Conservation (phyloP, 2,329 filamentous ascomycete species). For the Pyrenophora teres region DNA sequence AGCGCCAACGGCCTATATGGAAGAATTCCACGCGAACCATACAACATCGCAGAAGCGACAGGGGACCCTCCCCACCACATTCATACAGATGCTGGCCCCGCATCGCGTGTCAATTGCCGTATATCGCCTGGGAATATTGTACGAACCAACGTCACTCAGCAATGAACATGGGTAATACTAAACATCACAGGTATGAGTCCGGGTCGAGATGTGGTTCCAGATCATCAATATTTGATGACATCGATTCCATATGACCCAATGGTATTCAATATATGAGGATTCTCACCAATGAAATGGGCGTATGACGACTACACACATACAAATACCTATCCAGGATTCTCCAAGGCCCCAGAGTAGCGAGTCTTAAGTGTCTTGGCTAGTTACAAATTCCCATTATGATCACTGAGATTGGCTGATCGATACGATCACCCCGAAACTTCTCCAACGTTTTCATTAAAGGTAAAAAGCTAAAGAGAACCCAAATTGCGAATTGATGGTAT, state of each 20-base stretch:
- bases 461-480: constrained; percentile 27
- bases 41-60: constrained; percentile 11
- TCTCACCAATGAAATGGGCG: constrained; percentile 24
- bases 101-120: constrained; percentile 25
- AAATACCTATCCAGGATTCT: constrained; percentile 31
- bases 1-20: constrained; percentile 12
- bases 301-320: constrained; percentile 25
- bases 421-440: not conserved
- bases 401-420: constrained; percentile 29
- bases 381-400: constrained; percentile 24
- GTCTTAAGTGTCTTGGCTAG: constrained; percentile 20
- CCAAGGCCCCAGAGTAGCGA: constrained; percentile 18
- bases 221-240: constrained; percentile 35
- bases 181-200: constrained; percentile 21
- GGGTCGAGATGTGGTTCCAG: constrained; percentile 21
- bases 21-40: constrained; percentile 17
- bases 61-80: constrained; percentile 11
- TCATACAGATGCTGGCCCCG: not conserved
- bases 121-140: not conserved
- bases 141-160: constrained; percentile 9
- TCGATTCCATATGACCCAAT: constrained; percentile 19
- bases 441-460: constrained; percentile 29
- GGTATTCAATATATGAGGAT: constrained; percentile 4
- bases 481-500: constrained; percentile 26
- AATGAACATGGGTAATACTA: constrained; percentile 15